phyloP scores from a whole-genome alignment of 225 moss, liverwort and hornwort species.

The Climacium dendroides region DNA sequence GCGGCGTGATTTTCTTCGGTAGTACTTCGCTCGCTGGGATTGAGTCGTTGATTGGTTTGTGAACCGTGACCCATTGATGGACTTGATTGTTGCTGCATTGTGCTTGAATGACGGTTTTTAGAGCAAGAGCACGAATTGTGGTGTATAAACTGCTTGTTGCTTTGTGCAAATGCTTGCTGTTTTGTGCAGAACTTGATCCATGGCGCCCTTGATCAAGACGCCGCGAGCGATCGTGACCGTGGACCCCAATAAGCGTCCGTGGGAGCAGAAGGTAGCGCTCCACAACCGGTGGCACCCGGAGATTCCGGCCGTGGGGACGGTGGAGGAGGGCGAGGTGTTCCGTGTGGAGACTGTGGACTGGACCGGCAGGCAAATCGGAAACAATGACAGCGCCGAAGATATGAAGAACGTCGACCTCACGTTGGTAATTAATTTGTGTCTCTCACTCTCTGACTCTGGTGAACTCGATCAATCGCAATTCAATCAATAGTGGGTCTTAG shows the following conservation, averaged over 20 bases:
- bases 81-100: neutral
- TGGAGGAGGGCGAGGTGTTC: constrained; percentile 66
- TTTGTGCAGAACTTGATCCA: neutral
- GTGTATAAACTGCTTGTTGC: neutral
- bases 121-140: neutral
- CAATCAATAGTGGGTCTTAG: neutral
- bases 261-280: constrained; percentile 54
- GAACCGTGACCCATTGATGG: neutral
- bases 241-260: constrained; percentile 50
- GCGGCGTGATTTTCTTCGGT: neutral
- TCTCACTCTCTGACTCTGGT: neutral
- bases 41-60: neutral
- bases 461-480: neutral
- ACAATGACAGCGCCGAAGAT: constrained; percentile 81
- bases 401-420: constrained; percentile 70
- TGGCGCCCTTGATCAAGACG: constrained; percentile 59
- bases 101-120: neutral
- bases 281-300: constrained; percentile 92
- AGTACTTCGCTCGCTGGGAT: neutral
- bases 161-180: neutral
- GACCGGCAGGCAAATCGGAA: constrained; percentile 66
- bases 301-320: constrained; percentile 57
- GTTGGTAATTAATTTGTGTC: neutral
- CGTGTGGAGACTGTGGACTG: constrained; percentile 84
- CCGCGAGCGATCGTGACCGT: constrained; percentile 52